phyloP scores from a whole-genome alignment of 148 eudicot species.

The Spergularia marina region DNA sequence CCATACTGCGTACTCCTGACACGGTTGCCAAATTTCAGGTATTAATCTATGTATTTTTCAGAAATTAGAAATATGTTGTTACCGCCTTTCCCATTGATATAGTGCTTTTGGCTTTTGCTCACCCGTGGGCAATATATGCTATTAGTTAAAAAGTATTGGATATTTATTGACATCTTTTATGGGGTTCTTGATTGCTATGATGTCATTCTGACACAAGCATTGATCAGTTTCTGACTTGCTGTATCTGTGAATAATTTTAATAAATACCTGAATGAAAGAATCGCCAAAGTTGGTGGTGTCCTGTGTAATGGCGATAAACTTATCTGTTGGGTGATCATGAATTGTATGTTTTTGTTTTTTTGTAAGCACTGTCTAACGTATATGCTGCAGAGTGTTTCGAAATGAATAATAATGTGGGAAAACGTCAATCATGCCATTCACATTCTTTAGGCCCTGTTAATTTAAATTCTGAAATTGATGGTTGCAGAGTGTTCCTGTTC shows the following conservation, averaged over 20 bases:
- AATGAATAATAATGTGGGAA: not conserved
- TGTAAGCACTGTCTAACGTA: not conserved
- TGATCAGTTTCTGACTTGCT: no score
- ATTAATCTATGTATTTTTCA: conserved; percentile 29
- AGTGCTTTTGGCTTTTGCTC: not conserved
- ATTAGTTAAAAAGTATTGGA: not conserved
- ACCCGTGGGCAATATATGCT: not conserved
- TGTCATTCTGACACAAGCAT: conserved; percentile 6
- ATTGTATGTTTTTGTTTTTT: not conserved
- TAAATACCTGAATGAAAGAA: not conserved
- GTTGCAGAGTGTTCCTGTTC: conserved; percentile 98
- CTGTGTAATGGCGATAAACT: not conserved
- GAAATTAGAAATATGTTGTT: not conserved
- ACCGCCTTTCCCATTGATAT: not conserved
- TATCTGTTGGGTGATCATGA: conserved; percentile 1
- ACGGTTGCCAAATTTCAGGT: conserved; percentile 99
- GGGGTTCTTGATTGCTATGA: not conserved
- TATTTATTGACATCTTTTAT: not conserved
- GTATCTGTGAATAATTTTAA: no score
- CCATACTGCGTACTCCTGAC: conserved; percentile 94
- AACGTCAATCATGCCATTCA: not conserved
- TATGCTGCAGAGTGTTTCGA: not conserved
- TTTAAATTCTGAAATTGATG: conserved; percentile 13
- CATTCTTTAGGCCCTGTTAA: not conserved
- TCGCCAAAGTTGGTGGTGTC: not conserved